Percentiles rank a stretch among this genome's conserved stretches.
Conservation (phyloP, 2,329 filamentous ascomycete genomes). For the Alternaria novae-zelandiae region DNA sequence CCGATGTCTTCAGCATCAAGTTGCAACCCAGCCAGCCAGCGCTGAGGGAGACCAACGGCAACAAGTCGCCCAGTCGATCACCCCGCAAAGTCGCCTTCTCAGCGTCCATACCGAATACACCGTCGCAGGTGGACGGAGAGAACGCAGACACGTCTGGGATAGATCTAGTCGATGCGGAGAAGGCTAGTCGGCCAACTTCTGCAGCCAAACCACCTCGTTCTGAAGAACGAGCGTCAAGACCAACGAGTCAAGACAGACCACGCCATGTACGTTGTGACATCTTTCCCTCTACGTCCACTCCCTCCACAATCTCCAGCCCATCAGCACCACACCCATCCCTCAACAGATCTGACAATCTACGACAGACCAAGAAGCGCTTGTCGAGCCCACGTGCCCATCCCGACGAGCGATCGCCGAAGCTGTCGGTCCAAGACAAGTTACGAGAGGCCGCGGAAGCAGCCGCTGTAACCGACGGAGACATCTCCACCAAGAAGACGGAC, state of each 20-base stretch:
- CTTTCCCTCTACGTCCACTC: conserved; percentile 29
- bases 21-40: conserved; percentile 38
- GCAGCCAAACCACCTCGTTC: conserved; percentile 20
- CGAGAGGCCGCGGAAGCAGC: conserved; percentile 53
- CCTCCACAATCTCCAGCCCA: conserved; percentile 5
- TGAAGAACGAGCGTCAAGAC: conserved; percentile 28
- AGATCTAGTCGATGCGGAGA: conserved; percentile 31
- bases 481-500: conserved; percentile 12
- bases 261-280: conserved; percentile 48
- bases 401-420: conserved; percentile 48
- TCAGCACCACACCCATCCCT: conserved; percentile 8
- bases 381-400: conserved; percentile 47
- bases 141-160: conserved; percentile 41
- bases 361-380: conserved; percentile 46
- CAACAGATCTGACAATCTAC: conserved; percentile 33
- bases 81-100: conserved; percentile 51
- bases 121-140: conserved; percentile 38
- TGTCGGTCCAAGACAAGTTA: conserved; percentile 57
- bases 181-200: conserved; percentile 23
- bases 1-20: conserved; percentile 45
- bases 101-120: conserved; percentile 43
- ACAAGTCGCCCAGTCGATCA: conserved; percentile 44
- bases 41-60: conserved; percentile 45
- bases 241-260: conserved; percentile 34
- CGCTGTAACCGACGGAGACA: conserved; percentile 26